phyloP scores from a whole-genome alignment of 169 alveolate genomes.

The Blepharisma undulans region DNA sequence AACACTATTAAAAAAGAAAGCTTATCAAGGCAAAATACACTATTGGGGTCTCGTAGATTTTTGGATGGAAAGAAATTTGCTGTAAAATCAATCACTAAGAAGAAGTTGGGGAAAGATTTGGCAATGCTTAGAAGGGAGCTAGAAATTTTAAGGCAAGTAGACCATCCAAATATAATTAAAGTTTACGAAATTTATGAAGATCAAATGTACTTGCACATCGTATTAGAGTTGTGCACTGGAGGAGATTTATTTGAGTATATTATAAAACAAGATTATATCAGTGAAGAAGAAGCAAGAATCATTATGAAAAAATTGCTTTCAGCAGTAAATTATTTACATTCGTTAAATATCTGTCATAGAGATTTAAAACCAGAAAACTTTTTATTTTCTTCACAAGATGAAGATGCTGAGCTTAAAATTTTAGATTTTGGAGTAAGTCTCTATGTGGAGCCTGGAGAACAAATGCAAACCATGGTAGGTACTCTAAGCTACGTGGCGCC shows the following conservation, averaged over 20 bases:
- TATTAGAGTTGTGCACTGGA: slow-evolving; percentile 59
- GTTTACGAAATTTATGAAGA: slow-evolving; percentile 74
- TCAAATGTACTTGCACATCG: slow-evolving; percentile 64
- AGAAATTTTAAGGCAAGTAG: slow-evolving; percentile 34
- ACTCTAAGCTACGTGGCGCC: slow-evolving; percentile 38
- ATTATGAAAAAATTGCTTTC: slow-evolving; percentile 46
- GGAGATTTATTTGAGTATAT: slow-evolving; percentile 31
- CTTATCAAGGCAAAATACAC: not conserved
- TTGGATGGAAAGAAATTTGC: slow-evolving; percentile 31
- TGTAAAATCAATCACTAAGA: slow-evolving; percentile 42
- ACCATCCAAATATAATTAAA: slow-evolving; percentile 78
- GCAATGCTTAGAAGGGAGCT: slow-evolving; percentile 7
- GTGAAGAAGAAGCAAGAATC: slow-evolving; percentile 20
- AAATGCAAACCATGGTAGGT: slow-evolving; percentile 16
- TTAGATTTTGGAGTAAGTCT: slow-evolving; percentile 57
- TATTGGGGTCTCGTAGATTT: not conserved
- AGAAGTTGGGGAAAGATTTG: not conserved
- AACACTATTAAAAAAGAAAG: not conserved
- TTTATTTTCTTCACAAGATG: slow-evolving; percentile 20
- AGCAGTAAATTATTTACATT: slow-evolving; percentile 62
- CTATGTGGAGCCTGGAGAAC: not conserved
- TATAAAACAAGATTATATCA: not conserved
- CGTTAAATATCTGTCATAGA: slow-evolving; percentile 51
- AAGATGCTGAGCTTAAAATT: slow-evolving; percentile 19
- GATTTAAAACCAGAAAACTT: slow-evolving; percentile 66